These are phyloP conservation scores for Apiospora marii DNA, from an alignment of 2,329 filamentous ascomycete species.

Conservation along the genomic window DNA sequence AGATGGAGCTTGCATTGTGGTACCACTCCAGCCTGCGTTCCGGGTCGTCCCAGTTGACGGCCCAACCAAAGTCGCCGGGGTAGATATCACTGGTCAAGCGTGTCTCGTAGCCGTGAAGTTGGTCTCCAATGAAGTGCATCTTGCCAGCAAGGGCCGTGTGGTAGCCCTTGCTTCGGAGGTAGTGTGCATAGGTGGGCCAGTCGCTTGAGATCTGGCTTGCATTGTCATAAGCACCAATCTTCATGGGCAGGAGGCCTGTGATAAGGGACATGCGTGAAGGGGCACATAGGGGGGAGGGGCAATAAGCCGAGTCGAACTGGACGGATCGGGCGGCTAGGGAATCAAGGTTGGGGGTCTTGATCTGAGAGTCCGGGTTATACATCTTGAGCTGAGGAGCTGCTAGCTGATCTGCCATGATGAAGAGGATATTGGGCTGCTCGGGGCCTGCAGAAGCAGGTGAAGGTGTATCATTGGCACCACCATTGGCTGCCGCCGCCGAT, in stretches of 20 bases:
- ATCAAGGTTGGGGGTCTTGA: conserved; percentile 92
- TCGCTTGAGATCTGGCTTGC: conserved; percentile 85
- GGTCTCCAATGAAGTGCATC: conserved; percentile 97
- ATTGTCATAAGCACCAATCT: conserved; percentile 92
- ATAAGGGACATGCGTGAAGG: conserved; percentile 96
- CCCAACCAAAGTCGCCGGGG: conserved; percentile 92
- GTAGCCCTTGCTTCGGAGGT: conserved; percentile 83
- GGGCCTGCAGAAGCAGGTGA: conserved; percentile 25
- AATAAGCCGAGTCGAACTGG: conserved; percentile 93
- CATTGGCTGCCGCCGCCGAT: conserved; percentile 36
- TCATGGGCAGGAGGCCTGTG: conserved; percentile 88
- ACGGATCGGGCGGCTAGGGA: conserved; percentile 81
- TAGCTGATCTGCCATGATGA: conserved; percentile 97
- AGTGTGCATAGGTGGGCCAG: conserved; percentile 91
- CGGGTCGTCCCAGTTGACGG: conserved; percentile 94
- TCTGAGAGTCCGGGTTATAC: conserved; percentile 87
- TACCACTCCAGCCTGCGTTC: conserved; percentile 91
- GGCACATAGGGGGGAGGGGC: conserved; percentile 90
- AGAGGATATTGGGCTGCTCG: conserved; percentile 78
- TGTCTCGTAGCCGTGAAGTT: conserved; percentile 92
- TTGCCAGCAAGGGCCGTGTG: conserved; percentile 92
- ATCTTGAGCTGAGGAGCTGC: conserved; percentile 90
- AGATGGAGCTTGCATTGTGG: conserved; percentile 92
- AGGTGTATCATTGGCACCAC: conserved; percentile 17
- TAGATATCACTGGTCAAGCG: conserved; percentile 96